phyloP scores from a whole-genome alignment of 2,329 filamentous ascomycete genomes.

The Dactylonectria macrodidyma region DNA sequence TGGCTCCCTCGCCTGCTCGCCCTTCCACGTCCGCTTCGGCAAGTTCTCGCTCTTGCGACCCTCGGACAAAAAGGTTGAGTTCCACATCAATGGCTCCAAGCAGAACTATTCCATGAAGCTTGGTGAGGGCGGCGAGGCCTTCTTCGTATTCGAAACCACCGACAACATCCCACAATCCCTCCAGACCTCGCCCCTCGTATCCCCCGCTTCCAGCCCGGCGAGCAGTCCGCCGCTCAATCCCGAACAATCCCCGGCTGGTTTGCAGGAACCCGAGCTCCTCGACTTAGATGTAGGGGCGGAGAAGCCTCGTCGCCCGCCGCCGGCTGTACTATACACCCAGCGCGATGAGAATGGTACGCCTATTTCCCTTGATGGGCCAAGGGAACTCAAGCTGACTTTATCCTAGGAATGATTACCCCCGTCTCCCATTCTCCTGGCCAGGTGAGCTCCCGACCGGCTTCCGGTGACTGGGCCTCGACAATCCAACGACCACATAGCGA shows the following conservation, averaged over 20 bases:
- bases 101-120: conserved; percentile 98
- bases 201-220: conserved; percentile 89
- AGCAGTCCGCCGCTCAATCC: conserved; percentile 80
- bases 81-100: conserved; percentile 92
- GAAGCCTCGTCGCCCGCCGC: conserved; percentile 61
- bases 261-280: conserved; percentile 80
- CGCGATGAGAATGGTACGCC: conserved; percentile 50
- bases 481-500: conserved; percentile 67
- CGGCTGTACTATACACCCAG: conserved; percentile 56
- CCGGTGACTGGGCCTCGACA: conserved; percentile 66
- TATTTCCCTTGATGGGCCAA: not conserved
- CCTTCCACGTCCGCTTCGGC: conserved; percentile 98
- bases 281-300: conserved; percentile 69
- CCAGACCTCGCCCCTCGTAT: conserved; percentile 95
- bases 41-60: conserved; percentile 97
- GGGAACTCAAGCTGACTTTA: conserved; percentile 16
- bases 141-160: conserved; percentile 98
- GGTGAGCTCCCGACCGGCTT: conserved; percentile 60
- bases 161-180: conserved; percentile 92
- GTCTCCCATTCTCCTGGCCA: conserved; percentile 68
- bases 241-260: conserved; percentile 50
- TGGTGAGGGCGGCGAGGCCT: conserved; percentile 96
- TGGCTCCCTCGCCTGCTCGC: conserved; percentile 89
- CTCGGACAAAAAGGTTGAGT: conserved; percentile 99
- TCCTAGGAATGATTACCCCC: conserved; percentile 64